phyloP scores from a whole-genome alignment of 345 rosid species.

The Cardiospermum halicacabum region DNA sequence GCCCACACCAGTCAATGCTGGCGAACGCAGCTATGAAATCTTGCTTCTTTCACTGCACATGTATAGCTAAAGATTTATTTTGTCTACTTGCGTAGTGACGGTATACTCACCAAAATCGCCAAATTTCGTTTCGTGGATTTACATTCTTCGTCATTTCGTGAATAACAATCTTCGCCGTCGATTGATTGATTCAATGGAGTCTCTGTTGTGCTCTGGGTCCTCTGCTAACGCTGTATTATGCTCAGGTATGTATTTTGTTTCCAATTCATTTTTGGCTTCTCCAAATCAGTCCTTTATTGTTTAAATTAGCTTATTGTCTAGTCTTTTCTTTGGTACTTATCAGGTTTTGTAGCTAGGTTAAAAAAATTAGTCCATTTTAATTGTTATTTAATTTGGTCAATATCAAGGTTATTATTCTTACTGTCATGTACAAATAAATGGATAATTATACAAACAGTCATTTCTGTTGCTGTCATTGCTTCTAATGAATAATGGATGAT shows the following conservation, averaged over 20 bases:
- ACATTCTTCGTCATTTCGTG: neutral
- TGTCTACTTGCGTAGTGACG: too few relatives aligned
- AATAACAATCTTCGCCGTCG: neutral
- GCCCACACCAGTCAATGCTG: too few relatives aligned
- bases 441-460: too few relatives aligned
- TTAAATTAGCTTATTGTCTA: neutral
- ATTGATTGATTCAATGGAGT: constrained; percentile 43
- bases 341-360: neutral
- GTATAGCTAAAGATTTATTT: too few relatives aligned
- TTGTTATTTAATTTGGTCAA: neutral
- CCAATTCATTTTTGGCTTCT: neutral
- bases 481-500: neutral
- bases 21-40: too few relatives aligned
- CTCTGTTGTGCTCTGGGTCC: constrained; percentile 41
- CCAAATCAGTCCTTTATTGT: neutral
- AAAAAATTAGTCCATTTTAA: neutral
- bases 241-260: constrained; percentile 30
- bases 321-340: neutral
- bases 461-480: too few relatives aligned
- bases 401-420: too few relatives aligned
- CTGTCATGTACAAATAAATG: too few relatives aligned
- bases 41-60: too few relatives aligned
- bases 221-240: constrained; percentile 21
- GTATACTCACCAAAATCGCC: too few relatives aligned
- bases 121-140: too few relatives aligned